Conservation (phyloP, 2,329 filamentous ascomycete species). For the Dendrostoma leiphaemia region DNA sequence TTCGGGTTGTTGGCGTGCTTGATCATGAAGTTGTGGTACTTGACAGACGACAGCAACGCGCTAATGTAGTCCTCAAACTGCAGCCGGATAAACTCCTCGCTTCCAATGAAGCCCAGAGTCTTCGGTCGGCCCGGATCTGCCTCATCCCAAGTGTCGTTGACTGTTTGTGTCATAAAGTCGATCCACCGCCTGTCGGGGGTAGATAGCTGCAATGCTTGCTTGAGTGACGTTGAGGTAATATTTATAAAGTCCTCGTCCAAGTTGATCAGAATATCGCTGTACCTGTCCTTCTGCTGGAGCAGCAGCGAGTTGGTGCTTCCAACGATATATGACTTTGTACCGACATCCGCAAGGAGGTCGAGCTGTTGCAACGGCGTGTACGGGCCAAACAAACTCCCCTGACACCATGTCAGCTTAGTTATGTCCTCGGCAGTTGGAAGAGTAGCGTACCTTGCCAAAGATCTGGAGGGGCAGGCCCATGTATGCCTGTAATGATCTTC, state of each 20-base stretch:
- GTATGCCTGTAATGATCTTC: conserved; percentile 83
- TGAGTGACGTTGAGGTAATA: conserved; percentile 77
- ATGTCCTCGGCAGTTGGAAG: not conserved
- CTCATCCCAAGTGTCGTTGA: conserved; percentile 97
- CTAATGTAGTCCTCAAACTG: conserved; percentile 97
- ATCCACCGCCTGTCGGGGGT: conserved; percentile 93
- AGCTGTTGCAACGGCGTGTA: conserved; percentile 96
- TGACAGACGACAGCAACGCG: conserved; percentile 81
- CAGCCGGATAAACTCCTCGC: conserved; percentile 93
- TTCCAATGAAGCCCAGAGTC: conserved; percentile 90
- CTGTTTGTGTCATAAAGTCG: conserved; percentile 87
- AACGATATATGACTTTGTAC: conserved; percentile 95
- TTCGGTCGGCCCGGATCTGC: conserved; percentile 85
- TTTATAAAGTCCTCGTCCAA: conserved; percentile 86
- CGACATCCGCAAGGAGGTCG: conserved; percentile 87
- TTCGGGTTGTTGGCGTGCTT: conserved; percentile 56
- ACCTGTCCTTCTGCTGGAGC: conserved; percentile 89
- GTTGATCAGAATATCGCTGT: conserved; percentile 95
- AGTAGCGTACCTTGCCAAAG: conserved; percentile 72
- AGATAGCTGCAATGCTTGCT: conserved; percentile 73
- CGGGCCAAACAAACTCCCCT: conserved; percentile 92
- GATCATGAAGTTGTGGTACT: conserved; percentile 74
- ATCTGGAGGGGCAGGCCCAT: conserved; percentile 95
- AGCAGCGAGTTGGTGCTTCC: conserved; percentile 95
- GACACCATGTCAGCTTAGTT: conserved; percentile 13